These are phyloP conservation scores for Yamadazyma oceani DNA, from an alignment of 1,139 yeast species.

Conservation along the genomic window DNA sequence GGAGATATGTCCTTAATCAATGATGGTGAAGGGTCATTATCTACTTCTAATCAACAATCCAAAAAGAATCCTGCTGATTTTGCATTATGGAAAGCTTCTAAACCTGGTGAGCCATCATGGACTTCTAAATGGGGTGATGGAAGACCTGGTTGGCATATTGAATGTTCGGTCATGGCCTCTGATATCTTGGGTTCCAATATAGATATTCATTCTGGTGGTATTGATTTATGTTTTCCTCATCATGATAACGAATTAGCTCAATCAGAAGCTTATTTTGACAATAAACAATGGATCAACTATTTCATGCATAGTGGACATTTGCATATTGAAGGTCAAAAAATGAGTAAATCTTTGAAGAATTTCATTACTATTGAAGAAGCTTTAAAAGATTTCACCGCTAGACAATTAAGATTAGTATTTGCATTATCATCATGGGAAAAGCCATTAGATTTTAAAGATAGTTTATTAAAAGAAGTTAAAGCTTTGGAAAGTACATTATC, in stretches of 20 bases:
- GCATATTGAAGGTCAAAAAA: conserved; percentile 97
- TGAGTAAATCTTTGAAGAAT: conserved; percentile 93
- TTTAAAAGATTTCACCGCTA: conserved; percentile 60
- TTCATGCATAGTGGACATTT: conserved; percentile 96
- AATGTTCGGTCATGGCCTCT: conserved; percentile 98
- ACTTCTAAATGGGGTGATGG: conserved; percentile 95
- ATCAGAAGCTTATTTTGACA: conserved; percentile 88
- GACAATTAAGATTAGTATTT: conserved; percentile 88
- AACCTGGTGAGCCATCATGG: conserved; percentile 98
- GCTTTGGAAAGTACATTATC: conserved; percentile 70
- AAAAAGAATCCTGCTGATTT: conserved; percentile 82
- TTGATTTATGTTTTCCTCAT: conserved; percentile 98
- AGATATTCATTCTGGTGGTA: conserved; percentile 97
- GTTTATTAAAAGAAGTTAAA: conserved; percentile 72
- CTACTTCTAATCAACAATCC: conserved; percentile 42
- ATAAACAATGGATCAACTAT: conserved; percentile 94
- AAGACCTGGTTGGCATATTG: conserved; percentile 99
- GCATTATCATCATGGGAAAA: conserved; percentile 91
- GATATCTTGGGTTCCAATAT: conserved; percentile 79
- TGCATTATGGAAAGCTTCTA: conserved; percentile 95
- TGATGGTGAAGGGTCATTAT: conserved; percentile 94
- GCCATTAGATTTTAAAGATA: conserved; percentile 87
- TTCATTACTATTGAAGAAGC: conserved; percentile 96
- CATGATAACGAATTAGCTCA: conserved; percentile 98
- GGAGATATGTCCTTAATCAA: conserved; percentile 82